Base-by-base conservation (phyloP, 345 rosid species). In the Murraya koenigii region DNA sequence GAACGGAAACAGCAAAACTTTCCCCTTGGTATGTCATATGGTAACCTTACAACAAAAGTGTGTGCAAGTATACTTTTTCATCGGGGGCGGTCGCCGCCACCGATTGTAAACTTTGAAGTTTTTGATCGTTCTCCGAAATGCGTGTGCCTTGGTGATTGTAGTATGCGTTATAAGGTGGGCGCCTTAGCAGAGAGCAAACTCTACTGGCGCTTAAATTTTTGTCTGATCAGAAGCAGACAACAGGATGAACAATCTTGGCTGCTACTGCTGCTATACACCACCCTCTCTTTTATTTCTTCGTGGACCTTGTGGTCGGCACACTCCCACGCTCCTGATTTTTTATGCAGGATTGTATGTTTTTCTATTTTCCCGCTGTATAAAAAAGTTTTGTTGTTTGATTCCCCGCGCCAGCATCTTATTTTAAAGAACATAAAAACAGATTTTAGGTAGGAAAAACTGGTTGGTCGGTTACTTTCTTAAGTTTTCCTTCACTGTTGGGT, bases 51-150 rank as follows among this genome's bases (percentile, higher is more conserved):
- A 2, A 14, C 0, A 41, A 2, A 41, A 41, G 14, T 41, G 32
- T 39, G 44, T 39, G 44, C 44, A 39, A 2, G 11, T 8, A 39
- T 39, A 8, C 44, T 8, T 2, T 39, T 11, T 39, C 44, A 2
- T 2, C 8, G 0, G 0, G 44, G 44, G 13, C 0, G 44, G 9
- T 39, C 8, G 44, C 44, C 44, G 0, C 44, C 0, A 10, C 44
- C 13, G 44, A 41, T 41, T 9, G 14, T 41, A 14, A 10, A 10
- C 47, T 41, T 30, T 10, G 14, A 41, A 41, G 47, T 10, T 35
- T 25, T 62, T 49, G 0, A 11, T 32, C 10, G 5, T 23, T n/a
- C n/a, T 22, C 6, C 4, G 25, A 60, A 26, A 2, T 11, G 1
- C 4, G 5, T 26, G 17, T 26, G 17, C 36, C 8, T 28, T n/a